Evolutionary conservation across 1,284 basidiomycete genomes (phyloP).

Genomic region (Lignosus rhinocerotis): DNA sequence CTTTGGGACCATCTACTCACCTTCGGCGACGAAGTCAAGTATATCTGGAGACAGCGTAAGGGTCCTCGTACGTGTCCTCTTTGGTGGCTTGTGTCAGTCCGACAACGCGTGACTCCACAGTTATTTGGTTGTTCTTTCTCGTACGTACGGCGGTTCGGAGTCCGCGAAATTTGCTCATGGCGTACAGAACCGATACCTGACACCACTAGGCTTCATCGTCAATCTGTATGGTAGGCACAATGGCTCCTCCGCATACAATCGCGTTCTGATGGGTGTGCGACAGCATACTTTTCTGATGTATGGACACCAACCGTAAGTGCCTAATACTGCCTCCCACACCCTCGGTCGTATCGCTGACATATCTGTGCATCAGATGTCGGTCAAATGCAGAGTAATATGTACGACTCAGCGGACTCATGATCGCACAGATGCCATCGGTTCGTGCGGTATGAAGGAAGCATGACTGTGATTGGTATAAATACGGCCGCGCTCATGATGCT

Average conservation of each 20-base stretch:
- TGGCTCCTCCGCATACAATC: background rate
- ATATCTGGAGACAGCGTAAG: conserved; percentile 51
- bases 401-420: background rate
- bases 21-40: conserved; percentile 49
- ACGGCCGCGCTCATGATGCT: conserved; percentile 58
- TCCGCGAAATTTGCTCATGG: background rate
- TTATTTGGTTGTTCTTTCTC: conserved; percentile 49
- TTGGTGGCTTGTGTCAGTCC: background rate
- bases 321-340: background rate
- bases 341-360: background rate
- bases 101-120: conserved; percentile 25
- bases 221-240: conserved; percentile 43
- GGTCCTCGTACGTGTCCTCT: conserved; percentile 38
- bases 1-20: conserved; percentile 53
- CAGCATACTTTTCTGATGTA: conserved; percentile 45
- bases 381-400: conserved; percentile 15
- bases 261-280: background rate
- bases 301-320: conserved; percentile 42
- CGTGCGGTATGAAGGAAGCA: conserved; percentile 51
- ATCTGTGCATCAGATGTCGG: background rate
- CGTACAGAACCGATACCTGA: conserved; percentile 49
- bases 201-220: conserved; percentile 49
- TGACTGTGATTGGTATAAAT: conserved; percentile 49
- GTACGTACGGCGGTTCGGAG: conserved; percentile 30
- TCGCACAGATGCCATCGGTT: conserved; percentile 44